Evolutionary conservation across 208 protist species (phyloP).

Genomic region (Wallacemonas sp.): DNA sequence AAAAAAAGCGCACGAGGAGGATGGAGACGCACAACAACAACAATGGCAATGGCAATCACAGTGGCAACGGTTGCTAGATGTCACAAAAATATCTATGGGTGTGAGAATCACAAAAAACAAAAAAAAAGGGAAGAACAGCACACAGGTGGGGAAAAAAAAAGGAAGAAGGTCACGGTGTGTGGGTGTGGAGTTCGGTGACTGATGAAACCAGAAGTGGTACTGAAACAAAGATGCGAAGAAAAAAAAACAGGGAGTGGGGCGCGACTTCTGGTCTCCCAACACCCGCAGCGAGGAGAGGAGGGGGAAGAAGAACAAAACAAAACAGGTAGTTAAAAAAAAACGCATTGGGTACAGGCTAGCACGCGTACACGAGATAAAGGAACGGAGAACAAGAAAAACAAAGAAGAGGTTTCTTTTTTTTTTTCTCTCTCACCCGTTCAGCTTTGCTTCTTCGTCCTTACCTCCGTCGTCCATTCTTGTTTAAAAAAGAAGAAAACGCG

Average conservation of each 20-base stretch:
- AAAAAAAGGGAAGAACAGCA: background rate
- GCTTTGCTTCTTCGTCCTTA: slow-evolving; percentile 3
- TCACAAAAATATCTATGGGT: no score
- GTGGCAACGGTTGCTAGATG: no score
- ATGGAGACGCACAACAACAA: no score
- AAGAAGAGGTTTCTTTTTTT: background rate
- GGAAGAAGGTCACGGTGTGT: no score
- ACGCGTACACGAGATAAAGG: background rate
- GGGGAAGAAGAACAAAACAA: background rate
- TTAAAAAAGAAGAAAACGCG: no score
- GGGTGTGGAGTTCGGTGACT: no score
- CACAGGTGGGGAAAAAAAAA: slow-evolving; percentile 1
- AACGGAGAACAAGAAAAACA: background rate
- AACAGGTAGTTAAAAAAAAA: background rate
- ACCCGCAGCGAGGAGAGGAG: background rate
- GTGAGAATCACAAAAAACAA: no score
- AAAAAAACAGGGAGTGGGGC: slow-evolving; percentile 4
- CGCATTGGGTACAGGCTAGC: background rate
- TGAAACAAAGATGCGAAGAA: no score
- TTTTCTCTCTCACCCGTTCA: background rate
- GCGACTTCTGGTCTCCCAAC: no score
- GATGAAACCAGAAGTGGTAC: no score
- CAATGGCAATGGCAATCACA: no score
- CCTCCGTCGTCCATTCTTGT: background rate
- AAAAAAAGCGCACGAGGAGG: slow-evolving; percentile 4